Base-by-base conservation (phyloP, 306 rosid species). In the Citrullus colocynthis region DNA sequence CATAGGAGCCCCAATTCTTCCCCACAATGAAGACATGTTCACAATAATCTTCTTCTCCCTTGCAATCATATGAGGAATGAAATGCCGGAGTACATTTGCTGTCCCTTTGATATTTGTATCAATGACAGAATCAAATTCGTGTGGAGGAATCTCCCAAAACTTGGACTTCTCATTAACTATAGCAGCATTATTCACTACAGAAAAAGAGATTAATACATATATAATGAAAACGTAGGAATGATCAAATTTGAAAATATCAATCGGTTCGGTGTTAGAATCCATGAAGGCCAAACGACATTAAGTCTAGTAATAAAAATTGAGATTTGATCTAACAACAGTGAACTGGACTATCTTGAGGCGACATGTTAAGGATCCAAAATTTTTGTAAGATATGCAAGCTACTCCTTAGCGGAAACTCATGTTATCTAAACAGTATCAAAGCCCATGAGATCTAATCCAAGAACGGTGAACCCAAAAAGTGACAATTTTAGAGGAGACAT, bases 11-110 rank as follows among this genome's bases (percentile, higher is more conserved):
- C 92, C 93, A 2, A 91, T 88, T 76, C 98, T 86, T 39, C 98
- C 98, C 97, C 96, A 93, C 15, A 97, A 93, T 0, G 98, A 93
- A 12, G 98, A 93, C 84, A 90, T 84, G 79, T 93, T 93, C 24
- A 93, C 98, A 32, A 93, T 89, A 28, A 90, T 85, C 2, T 89
- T 54, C 59, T 54, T 54, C 80, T 85, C 79, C 58, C 76, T 80
- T 0, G 55, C 0, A 9, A 91, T 78, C 96, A 93, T 87, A 1
- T 82, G 66, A 48, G 98, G 61, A 2, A 57, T 57, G 30, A 57
- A 57, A 57, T 20, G 61, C 3, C 61, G 61, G 0, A 57, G 30
- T 57, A 57, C 61, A 57, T 57, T 57, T 7, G 61, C 7, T n/a
- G 61, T 57, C 0, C 61, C 61, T 20, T 91, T 93, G 20, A 93